Percentiles rank a stretch among this genome's conserved stretches.
Evolutionary conservation across 768 basidiomycete genomes (phyloP).

Genomic region (Peribolospora kevripleyi): DNA sequence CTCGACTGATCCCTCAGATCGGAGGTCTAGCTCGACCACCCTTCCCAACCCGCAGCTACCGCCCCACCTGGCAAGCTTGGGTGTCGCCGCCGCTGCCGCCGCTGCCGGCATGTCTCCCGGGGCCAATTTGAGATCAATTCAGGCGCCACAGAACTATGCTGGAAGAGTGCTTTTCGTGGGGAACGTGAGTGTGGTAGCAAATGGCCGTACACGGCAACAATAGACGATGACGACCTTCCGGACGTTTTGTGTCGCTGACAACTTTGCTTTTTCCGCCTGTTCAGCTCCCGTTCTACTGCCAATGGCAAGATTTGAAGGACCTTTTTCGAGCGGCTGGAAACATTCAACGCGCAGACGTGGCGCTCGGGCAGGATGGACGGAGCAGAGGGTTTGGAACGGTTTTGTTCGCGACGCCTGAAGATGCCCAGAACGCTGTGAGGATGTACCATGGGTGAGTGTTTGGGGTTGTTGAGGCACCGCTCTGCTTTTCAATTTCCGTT

Average conservation of each 20-base stretch:
- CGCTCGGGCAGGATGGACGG: conserved; percentile 62
- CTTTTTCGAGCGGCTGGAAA: conserved; percentile 75
- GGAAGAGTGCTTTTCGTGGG: conserved; percentile 45
- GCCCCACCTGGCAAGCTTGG: too few relatives aligned
- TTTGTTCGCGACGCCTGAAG: conserved; percentile 52
- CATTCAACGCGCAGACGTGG: conserved; percentile 73
- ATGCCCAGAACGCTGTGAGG: conserved; percentile 57
- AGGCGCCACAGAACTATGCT: background rate
- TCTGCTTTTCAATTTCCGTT: background rate
- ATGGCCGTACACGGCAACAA: too few relatives aligned
- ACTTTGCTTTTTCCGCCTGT: background rate
- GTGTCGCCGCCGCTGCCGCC: background rate
- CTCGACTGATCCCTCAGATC: too few relatives aligned
- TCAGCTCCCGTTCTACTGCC: conserved; percentile 73
- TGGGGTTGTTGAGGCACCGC: too few relatives aligned
- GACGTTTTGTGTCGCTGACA: background rate
- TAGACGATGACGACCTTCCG: background rate
- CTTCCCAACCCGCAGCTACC: too few relatives aligned
- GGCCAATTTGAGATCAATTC: background rate
- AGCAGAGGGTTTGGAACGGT: conserved; percentile 86
- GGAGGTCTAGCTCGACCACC: too few relatives aligned
- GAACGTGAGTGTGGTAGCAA: conserved; percentile 35
- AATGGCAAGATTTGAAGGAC: conserved; percentile 97
- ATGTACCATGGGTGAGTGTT: conserved; percentile 68
- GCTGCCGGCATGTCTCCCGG: background rate